Percentiles rank a stretch among this genome's conserved stretches.
Conservation (phyloP, 2,329 filamentous ascomycete genomes). For the Rhytidhysteron rufulum region DNA sequence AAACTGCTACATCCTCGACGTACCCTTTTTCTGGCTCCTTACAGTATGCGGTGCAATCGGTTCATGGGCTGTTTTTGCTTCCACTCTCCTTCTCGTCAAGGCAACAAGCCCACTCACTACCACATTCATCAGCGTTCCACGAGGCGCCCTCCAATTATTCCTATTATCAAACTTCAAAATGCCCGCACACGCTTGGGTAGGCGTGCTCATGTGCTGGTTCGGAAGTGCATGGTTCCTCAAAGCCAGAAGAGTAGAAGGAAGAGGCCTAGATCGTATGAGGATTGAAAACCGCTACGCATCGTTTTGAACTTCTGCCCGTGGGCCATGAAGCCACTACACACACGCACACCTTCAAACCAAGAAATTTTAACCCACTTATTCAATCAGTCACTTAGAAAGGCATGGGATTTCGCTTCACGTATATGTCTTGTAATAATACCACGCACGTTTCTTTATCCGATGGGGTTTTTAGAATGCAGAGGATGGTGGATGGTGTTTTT, state of each 20-base stretch:
- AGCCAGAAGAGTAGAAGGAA: conserved; percentile 40
- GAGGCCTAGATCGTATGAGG: conserved; percentile 26
- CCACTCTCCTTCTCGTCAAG: conserved; percentile 47
- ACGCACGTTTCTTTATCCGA: not conserved
- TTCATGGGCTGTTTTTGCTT: conserved; percentile 46
- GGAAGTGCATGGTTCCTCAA: conserved; percentile 49
- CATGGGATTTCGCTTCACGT: not conserved
- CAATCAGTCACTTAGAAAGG: not conserved
- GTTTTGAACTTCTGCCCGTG: not conserved
- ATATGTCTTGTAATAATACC: not conserved
- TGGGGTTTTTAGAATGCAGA: not conserved
- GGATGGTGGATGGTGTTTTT: too few species aligned
- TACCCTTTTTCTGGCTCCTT: conserved; percentile 55
- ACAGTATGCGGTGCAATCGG: conserved; percentile 47
- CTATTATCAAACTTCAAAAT: conserved; percentile 47
- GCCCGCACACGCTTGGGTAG: conserved; percentile 51
- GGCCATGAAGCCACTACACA: not conserved
- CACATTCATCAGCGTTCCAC: conserved; percentile 48
- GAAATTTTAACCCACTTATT: not conserved
- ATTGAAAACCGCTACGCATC: conserved; percentile 24
- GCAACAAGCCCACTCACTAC: conserved; percentile 50
- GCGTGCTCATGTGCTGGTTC: conserved; percentile 48
- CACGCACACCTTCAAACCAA: not conserved
- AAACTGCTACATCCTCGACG: conserved; percentile 54
- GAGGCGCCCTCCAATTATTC: conserved; percentile 47